A percentile compares a stretch with the other conserved stretches of the same genome.
Evolutionary conservation across 169 alveolate species (phyloP).

Genomic region (Cryptosporidium xiaoi): DNA sequence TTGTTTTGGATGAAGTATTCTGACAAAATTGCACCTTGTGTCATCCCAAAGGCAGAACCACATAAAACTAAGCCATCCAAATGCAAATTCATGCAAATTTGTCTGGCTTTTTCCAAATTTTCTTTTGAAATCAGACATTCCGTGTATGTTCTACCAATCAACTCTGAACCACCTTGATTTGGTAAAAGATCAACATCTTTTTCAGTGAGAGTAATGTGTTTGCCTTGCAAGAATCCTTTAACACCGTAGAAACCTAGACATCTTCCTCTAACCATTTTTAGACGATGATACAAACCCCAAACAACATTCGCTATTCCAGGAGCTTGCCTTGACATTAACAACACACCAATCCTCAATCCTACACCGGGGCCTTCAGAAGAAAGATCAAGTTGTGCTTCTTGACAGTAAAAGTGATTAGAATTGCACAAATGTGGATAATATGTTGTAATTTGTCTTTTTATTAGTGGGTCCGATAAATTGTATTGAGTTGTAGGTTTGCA

Average conservation of each 20-base stretch:
- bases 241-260: slow-evolving; percentile 91
- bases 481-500: slow-evolving; percentile 80
- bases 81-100: slow-evolving; percentile 79
- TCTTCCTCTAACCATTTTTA: slow-evolving; percentile 82
- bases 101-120: slow-evolving; percentile 79
- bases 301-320: slow-evolving; percentile 97
- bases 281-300: slow-evolving; percentile 93
- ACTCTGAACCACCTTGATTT: slow-evolving; percentile 97
- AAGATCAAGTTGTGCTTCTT: slow-evolving; percentile 64
- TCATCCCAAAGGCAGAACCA: slow-evolving; percentile 95
- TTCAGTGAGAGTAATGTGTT: slow-evolving; percentile 86
- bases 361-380: slow-evolving; percentile 71
- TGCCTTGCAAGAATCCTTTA: slow-evolving; percentile 91
- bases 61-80: slow-evolving; percentile 94
- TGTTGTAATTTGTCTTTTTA: slow-evolving; percentile 87
- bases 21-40: slow-evolving; percentile 92
- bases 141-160: slow-evolving; percentile 88
- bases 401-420: slow-evolving; percentile 73
- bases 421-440: slow-evolving; percentile 87
- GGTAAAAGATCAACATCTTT: slow-evolving; percentile 89
- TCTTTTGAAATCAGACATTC: slow-evolving; percentile 82
- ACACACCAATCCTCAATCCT: slow-evolving; percentile 89
- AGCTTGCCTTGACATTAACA: slow-evolving; percentile 93
- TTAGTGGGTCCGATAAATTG: slow-evolving; percentile 86
- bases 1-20: slow-evolving; percentile 89